phyloP scores from a whole-genome alignment of 108 stramenopile genomes.

The Cyclostephanos invisitatus region DNA sequence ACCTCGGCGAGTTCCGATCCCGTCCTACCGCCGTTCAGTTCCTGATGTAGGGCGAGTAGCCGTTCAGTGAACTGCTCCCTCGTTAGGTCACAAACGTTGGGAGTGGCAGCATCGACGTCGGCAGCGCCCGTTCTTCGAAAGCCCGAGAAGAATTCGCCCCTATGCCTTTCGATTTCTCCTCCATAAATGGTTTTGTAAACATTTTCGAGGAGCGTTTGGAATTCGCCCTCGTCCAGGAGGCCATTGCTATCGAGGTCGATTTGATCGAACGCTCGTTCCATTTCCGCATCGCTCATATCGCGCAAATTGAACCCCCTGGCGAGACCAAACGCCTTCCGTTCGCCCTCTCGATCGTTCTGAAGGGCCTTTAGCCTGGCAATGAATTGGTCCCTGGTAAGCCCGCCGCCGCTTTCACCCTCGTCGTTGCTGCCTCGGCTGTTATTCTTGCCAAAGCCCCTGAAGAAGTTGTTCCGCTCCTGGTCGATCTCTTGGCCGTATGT shows the following conservation, averaged over 20 bases:
- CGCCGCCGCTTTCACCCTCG: background rate
- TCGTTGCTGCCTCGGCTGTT: background rate
- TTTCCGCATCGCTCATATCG: conserved; percentile 16
- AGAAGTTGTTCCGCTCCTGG: conserved; percentile 46
- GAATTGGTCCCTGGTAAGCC: conserved; percentile 42
- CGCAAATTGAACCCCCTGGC: conserved; percentile 31
- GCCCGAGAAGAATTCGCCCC: conserved; percentile 40
- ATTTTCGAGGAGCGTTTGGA: conserved; percentile 37
- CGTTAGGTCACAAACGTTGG: conserved; percentile 16
- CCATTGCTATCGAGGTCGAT: conserved; percentile 41
- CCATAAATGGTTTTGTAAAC: conserved; percentile 33
- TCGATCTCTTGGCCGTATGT: conserved; percentile 42
- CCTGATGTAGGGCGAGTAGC: conserved; percentile 40
- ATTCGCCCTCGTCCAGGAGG: conserved; percentile 39
- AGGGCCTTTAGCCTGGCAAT: conserved; percentile 31
- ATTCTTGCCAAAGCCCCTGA: conserved; percentile 29
- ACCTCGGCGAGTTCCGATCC: conserved; percentile 47
- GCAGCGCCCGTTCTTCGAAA: conserved; percentile 19
- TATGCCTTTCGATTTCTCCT: conserved; percentile 36
- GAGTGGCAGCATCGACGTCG: background rate
- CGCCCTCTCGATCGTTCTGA: conserved; percentile 38
- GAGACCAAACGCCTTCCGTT: conserved; percentile 45
- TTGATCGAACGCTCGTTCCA: conserved; percentile 31
- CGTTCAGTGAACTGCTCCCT: conserved; percentile 48
- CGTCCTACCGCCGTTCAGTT: conserved; percentile 36